Evolutionary conservation across 768 basidiomycete genomes (phyloP), one percentile per base, ranked within the genome.

Genomic region (Leucocoprinus sp.): DNA sequence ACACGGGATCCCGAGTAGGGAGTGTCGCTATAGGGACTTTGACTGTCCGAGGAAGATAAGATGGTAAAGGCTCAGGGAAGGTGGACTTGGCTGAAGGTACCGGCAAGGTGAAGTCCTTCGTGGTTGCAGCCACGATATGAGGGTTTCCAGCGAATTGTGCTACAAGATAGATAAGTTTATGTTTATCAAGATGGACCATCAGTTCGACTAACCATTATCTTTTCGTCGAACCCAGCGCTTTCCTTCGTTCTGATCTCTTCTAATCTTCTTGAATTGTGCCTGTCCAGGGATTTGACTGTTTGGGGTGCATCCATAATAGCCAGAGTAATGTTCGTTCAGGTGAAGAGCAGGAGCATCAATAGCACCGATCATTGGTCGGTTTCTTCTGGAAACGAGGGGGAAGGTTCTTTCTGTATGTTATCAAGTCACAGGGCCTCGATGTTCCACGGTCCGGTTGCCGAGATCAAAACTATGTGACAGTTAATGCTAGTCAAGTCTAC

Each of bases 171-270:
- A 21, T 14, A 29, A 11, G 23, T 8, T 4, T 11, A n/a, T 14
- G 31, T 14, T 31, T 28, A 27, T 38, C 14, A 14, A 26, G 11
- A n/a, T n/a, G 35, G 33, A 29, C 33, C 28, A 33, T 17, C 11
- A n/a, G 42, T 21, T n/a, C n/a, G 33, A 62, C 72, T 42, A 37
- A 87, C 87, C 79, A 43, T 90, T 90, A 53, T 88, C 85, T 55
- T 78, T 84, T 15, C 88, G 74, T 52, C 84, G 65, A 4, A 78
- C 62, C 80, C 81, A 86, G 26, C 84, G 80, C 60, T 84, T 89
- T 27, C 88, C 88, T 51, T 86, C 82, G 41, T 77, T 80, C 40
- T 80, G 78, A 45, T 74, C 73, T 42, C 79, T 65, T 29, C 64
- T 69, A 26, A 54, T 55, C 54, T 72, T 76, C 62, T 66, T 77